Evolutionary conservation across 257 asterid species (phyloP), one percentile per base, ranked within the genome.

Genomic region (Plantago major): DNA sequence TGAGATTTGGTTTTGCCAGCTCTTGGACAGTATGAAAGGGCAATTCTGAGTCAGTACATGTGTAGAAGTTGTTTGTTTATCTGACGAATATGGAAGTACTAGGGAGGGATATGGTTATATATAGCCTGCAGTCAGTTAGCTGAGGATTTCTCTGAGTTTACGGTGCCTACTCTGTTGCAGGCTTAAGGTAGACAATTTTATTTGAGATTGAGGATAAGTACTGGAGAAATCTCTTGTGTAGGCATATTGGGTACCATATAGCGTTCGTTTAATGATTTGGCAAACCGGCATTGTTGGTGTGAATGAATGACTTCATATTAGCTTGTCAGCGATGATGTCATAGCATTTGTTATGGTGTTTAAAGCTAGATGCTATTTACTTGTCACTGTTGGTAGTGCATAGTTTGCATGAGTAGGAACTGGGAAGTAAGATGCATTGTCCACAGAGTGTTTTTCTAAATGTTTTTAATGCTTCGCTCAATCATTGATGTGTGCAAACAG

Each of bases 1-100:
- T 63, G 33, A 22, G 48, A 59, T 54, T 67, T 66, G 46, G 33
- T 58, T 55, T 51, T 42, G 12, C 8, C 61, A 18, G 67, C 79
- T 69, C 60, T 63, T 69, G 60, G 30, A 15, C 66, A 14, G 7
- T 65, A 15, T 61, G 67, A 67, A 73, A 70, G 60, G 71, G 50
- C 64, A 68, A 45, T 28, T 15, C 47, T 57, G 19, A 65, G 28
- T 59, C 18, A n/a, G 46, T 49, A 19, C 37, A 38, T 46, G 59
- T 57, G 7, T 37, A 42, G 10, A 22, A 28, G 26, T 18, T 44
- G 52, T 26, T 52, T 19, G 66, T 22, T 71, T 49, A 49, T 60
- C 47, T 56, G 45, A 30, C 13, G 48, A 58, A 28, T 15, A 47
- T 19, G 28, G 26, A 18, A 15, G 42, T 6, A 54, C 22, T 30